Conservation (phyloP, 805 yeast genomes). For the Diddensiella transvaalensis region DNA sequence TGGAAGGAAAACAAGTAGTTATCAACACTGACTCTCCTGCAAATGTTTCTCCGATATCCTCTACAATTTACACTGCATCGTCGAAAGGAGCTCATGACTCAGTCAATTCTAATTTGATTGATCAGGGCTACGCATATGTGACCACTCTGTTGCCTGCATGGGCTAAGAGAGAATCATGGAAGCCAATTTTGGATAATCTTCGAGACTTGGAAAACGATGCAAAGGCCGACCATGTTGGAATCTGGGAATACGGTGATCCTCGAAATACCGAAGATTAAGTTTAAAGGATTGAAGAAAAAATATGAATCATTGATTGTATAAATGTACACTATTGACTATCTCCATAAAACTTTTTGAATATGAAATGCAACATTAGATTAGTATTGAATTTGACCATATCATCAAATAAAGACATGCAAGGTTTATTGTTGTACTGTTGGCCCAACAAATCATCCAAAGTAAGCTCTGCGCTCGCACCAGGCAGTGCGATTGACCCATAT, state of each 20-base stretch:
- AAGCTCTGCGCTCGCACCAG: conserved; percentile 49
- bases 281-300: not conserved
- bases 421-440: conserved; percentile 66
- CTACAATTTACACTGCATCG: conserved; percentile 55
- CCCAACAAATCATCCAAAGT: conserved; percentile 69
- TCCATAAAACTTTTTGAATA: conserved; percentile 74
- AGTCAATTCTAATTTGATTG: conserved; percentile 55
- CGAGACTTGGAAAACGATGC: conserved; percentile 47
- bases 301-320: not conserved
- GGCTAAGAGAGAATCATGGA: conserved; percentile 34
- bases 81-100: conserved; percentile 53
- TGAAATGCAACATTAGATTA: conserved; percentile 59
- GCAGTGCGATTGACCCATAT: conserved; percentile 57
- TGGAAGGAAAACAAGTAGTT: conserved; percentile 51
- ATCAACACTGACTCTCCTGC: conserved; percentile 42
- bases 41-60: conserved; percentile 37
- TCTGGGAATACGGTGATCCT: conserved; percentile 76
- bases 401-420: conserved; percentile 54
- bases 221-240: conserved; percentile 50
- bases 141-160: conserved; percentile 29
- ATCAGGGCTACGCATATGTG: conserved; percentile 59
- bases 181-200: conserved; percentile 40
- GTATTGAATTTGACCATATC: conserved; percentile 69
- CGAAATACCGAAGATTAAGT: conserved; percentile 48
- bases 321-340: conserved; percentile 23